Conservation (phyloP, 2,329 filamentous ascomycete species). For the Fusarium falciforme region DNA sequence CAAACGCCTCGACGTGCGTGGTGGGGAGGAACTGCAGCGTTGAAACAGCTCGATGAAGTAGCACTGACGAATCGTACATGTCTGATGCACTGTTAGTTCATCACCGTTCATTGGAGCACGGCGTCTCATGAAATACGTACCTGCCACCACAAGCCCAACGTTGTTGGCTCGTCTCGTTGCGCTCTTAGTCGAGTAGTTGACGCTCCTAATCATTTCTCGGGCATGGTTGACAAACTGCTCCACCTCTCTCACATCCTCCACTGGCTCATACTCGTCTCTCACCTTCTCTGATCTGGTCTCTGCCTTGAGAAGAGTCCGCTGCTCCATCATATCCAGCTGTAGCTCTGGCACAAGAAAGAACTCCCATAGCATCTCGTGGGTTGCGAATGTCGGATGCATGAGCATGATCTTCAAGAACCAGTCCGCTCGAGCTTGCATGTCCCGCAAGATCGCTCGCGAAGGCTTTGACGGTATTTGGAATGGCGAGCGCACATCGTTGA, state of each 20-base stretch:
- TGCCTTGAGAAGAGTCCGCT: constrained; percentile 88
- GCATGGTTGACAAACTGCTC: constrained; percentile 94
- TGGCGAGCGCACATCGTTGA: constrained; percentile 82
- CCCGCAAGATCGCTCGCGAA: constrained; percentile 85
- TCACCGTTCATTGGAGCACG: constrained; percentile 22
- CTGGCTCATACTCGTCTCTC: constrained; percentile 86
- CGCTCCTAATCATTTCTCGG: constrained; percentile 85
- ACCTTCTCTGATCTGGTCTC: constrained; percentile 86
- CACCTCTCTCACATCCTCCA: constrained; percentile 86
- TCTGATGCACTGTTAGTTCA: constrained; percentile 60
- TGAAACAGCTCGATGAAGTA: constrained; percentile 64
- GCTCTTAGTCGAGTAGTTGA: constrained; percentile 85
- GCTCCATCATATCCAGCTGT: constrained; percentile 88
- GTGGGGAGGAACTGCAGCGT: constrained; percentile 75
- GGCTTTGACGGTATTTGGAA: constrained; percentile 95
- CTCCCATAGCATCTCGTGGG: constrained; percentile 98
- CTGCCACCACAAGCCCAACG: constrained; percentile 71
- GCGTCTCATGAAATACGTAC: constrained; percentile 53
- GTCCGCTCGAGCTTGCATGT: constrained; percentile 88
- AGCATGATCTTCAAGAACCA: constrained; percentile 89
- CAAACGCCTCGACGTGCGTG: constrained; percentile 76
- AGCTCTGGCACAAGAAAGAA: constrained; percentile 98
- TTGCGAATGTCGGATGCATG: constrained; percentile 90
- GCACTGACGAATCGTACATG: constrained; percentile 72
- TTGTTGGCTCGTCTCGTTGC: constrained; percentile 84